Conservation (phyloP, 345 rosid species). For the Euphorbia pulcherrima region DNA sequence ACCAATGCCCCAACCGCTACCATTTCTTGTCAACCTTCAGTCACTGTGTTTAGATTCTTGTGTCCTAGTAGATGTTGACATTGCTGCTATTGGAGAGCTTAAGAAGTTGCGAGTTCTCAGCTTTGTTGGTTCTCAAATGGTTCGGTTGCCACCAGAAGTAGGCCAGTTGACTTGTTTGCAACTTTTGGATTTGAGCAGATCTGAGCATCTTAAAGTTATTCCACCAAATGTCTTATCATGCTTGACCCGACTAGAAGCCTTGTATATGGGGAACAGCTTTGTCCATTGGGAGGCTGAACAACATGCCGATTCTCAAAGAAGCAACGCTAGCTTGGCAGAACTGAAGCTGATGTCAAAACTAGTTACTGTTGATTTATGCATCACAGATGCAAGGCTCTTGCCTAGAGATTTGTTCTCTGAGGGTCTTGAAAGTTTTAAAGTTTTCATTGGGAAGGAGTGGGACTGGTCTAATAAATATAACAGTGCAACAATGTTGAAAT, state of each 20-base stretch:
- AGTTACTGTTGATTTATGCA: background rate
- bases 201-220: slow-evolving; percentile 12
- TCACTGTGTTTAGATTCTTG: no score
- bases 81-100: slow-evolving; percentile 12
- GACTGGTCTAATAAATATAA: background rate
- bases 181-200: slow-evolving; percentile 18
- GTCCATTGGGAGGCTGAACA: slow-evolving; percentile 18
- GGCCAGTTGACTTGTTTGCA: slow-evolving; percentile 15
- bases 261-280: slow-evolving; percentile 14
- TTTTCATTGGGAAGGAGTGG: slow-evolving; percentile 17
- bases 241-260: slow-evolving; percentile 18
- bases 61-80: no score
- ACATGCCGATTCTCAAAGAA: no score
- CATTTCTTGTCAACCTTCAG: no score
- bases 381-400: slow-evolving; percentile 2
- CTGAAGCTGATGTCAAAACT: slow-evolving; percentile 17
- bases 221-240: slow-evolving; percentile 18
- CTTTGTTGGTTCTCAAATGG: slow-evolving; percentile 3
- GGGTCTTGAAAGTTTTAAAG: slow-evolving; percentile 5
- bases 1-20: no score
- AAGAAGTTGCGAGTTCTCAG: slow-evolving; percentile 14
- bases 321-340: slow-evolving; percentile 23
- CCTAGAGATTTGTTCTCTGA: slow-evolving; percentile 5
- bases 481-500: background rate
- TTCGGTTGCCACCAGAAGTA: slow-evolving; percentile 12